Evolutionary conservation across 371 early-diverging fungal genomes (phyloP).

Genomic region (Apophysomyces sp.): DNA sequence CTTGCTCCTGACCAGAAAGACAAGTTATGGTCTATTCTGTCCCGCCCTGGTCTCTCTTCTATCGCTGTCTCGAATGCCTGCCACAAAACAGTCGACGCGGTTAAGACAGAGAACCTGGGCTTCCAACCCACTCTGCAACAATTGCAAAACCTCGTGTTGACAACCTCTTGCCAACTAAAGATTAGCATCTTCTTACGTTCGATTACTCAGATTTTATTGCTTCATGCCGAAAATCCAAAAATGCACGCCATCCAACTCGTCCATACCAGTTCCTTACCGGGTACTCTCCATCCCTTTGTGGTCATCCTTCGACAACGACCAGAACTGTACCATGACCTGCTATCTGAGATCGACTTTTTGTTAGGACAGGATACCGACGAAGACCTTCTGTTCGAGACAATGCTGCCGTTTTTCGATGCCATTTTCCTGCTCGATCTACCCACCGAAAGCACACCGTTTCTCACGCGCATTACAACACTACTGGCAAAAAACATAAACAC

Average conservation of each 20-base stretch:
- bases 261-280: slow-evolving; percentile 8
- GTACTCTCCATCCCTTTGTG: slow-evolving; percentile 24
- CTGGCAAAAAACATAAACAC: not conserved
- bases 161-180: slow-evolving; percentile 17
- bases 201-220: slow-evolving; percentile 21
- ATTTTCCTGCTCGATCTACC: slow-evolving; percentile 15
- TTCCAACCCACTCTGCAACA: slow-evolving; percentile 15
- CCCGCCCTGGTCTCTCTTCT: slow-evolving; percentile 13
- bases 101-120: slow-evolving; percentile 4
- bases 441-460: slow-evolving; percentile 13
- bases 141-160: slow-evolving; percentile 29
- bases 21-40: slow-evolving; percentile 21
- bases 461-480: slow-evolving; percentile 11
- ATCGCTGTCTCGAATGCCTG: slow-evolving; percentile 43
- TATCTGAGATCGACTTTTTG: slow-evolving; percentile 24
- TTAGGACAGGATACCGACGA: slow-evolving; percentile 3
- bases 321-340: slow-evolving; percentile 12
- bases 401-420: slow-evolving; percentile 16
- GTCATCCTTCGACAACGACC: slow-evolving; percentile 28
- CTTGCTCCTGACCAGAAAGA: slow-evolving; percentile 2
- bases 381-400: slow-evolving; percentile 1
- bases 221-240: not conserved
- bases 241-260: not conserved
- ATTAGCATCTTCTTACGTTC: slow-evolving; percentile 19
- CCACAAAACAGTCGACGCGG: slow-evolving; percentile 20